Evolutionary conservation across 1,284 basidiomycete species (phyloP).

Genomic region (Takashimella tepidaria): DNA sequence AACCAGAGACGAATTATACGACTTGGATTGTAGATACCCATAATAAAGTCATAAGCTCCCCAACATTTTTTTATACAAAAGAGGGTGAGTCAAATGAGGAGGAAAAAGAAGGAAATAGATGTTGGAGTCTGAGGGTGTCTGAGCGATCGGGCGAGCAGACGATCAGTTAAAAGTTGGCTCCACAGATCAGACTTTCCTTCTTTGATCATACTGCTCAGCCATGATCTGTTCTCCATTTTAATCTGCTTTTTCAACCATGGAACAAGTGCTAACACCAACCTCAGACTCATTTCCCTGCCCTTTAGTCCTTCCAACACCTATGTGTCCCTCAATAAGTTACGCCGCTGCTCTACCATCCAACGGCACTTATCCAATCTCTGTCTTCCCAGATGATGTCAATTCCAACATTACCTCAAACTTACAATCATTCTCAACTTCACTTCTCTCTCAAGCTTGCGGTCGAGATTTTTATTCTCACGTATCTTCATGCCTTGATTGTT

Average conservation of each 20-base stretch:
- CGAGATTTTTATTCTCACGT: slow-evolving; percentile 73
- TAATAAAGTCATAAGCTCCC: slow-evolving; percentile 20
- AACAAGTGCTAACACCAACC: neutral
- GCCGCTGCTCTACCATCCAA: slow-evolving; percentile 57
- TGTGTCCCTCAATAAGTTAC: slow-evolving; percentile 68
- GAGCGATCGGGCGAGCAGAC: too few relatives aligned
- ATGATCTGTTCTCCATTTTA: too few relatives aligned
- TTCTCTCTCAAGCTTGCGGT: slow-evolving; percentile 70
- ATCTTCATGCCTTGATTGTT: slow-evolving; percentile 70
- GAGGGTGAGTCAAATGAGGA: slow-evolving; percentile 35
- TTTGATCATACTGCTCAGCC: too few relatives aligned
- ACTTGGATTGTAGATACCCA: slow-evolving; percentile 32
- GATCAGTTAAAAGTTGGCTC: too few relatives aligned
- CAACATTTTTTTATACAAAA: slow-evolving; percentile 44
- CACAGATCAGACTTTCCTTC: too few relatives aligned
- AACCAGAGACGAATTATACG: slow-evolving; percentile 39
- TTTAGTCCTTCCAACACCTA: slow-evolving; percentile 63
- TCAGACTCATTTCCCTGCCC: slow-evolving; percentile 66
- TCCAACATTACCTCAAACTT: slow-evolving; percentile 57
- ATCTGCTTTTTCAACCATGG: neutral
- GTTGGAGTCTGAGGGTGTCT: too few relatives aligned
- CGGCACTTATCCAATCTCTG: slow-evolving; percentile 52
- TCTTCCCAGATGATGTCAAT: slow-evolving; percentile 54
- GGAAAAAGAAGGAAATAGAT: too few relatives aligned
- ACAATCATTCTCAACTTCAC: slow-evolving; percentile 65